Base-by-base conservation (phyloP, 73 alveolate genomes). In the Symbiodinium pilosum region DNA sequence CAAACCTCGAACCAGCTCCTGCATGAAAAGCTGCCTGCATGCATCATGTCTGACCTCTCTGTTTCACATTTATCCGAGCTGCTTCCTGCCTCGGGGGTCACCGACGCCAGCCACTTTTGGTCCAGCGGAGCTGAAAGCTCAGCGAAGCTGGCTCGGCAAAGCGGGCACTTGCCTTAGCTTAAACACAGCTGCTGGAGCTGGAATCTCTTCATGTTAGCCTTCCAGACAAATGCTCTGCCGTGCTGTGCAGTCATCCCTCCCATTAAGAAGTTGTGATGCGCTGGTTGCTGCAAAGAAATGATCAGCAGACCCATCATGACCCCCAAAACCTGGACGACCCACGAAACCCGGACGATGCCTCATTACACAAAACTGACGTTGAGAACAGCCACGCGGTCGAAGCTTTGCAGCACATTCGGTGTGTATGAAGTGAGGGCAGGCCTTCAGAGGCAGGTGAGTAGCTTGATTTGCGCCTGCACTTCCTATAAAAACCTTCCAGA, bases 391-490 rank as follows among this genome's bases (percentile, higher is more conserved):
- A 36, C 93, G 93, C 34, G 93, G 93, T 20, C 40, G 12, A 30
- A 86, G 83, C 93, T 86, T 86, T 47, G 34, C 93, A 11, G 93
- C 93, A 52, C 93, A 86, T 21, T 44, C 51, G 11, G 30, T 47
- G 93, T 86, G 93, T 47, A 86, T 32, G 54, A 86, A 86, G 83
- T 86, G 93, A 36, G 51, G 93, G 51, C 93, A 86, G 32, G 54
- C 93, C 93, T 86, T 75, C 51, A 75, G 21, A 47, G 59, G 59
- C 59, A 47, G 14, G 59, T 14, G n/a, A n/a, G n/a, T n/a, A n/a
- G n/a, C n/a, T n/a, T n/a, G n/a, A n/a, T n/a, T n/a, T n/a, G n/a
- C n/a, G n/a, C n/a, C n/a, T n/a, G n/a, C n/a, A n/a, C n/a, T n/a
- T n/a, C n/a, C n/a, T n/a, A n/a, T n/a, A n/a, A n/a, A n/a, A n/a